Percentiles rank a stretch among this genome's conserved stretches.
Evolutionary conservation across 2,329 filamentous ascomycete genomes (phyloP).

Genomic region (Tolypocladium nubicola): DNA sequence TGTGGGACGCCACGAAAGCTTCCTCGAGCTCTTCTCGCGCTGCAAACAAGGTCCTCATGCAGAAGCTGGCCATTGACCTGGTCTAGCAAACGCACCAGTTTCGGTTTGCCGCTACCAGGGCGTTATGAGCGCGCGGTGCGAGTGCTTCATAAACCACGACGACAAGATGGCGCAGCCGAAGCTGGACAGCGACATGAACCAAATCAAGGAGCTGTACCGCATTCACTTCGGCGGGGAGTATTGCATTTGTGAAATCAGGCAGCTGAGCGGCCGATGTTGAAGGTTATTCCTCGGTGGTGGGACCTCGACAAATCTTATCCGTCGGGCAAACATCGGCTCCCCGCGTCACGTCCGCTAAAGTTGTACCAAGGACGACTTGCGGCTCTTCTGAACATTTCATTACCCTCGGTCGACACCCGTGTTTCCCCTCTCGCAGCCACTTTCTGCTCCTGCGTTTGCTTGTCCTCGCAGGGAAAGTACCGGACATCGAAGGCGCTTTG

Average conservation of each 20-base stretch:
- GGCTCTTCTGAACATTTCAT: neutral
- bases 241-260: neutral
- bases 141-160: conserved; percentile 6
- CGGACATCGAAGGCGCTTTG: neutral
- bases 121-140: neutral
- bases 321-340: conserved; percentile 8
- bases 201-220: conserved; percentile 8
- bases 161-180: conserved; percentile 6
- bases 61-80: neutral
- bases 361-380: neutral
- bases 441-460: neutral
- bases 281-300: neutral
- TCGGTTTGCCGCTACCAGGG: neutral
- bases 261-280: neutral
- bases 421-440: neutral
- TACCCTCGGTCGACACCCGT: neutral
- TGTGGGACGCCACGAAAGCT: no score
- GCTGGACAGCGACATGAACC: conserved; percentile 4
- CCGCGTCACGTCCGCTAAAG: neutral
- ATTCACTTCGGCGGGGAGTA: conserved; percentile 7
- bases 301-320: neutral
- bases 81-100: neutral
- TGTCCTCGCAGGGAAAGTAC: neutral
- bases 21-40: no score
- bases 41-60: no score